Evolutionary conservation across 176 grass and related monocot species (phyloP).

Genomic region (Eleusine coracana): DNA sequence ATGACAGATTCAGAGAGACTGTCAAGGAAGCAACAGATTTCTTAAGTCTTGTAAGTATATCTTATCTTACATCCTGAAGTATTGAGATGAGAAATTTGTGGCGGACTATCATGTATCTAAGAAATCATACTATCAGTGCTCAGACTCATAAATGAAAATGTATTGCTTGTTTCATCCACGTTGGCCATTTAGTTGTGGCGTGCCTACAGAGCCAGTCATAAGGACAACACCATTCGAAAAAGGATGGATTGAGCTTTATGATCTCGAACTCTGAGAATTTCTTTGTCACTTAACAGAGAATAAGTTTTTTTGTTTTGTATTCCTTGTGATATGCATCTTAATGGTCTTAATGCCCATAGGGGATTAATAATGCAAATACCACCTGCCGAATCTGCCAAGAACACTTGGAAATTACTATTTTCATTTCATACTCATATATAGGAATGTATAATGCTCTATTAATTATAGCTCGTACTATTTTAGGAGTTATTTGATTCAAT

Average conservation of each 20-base stretch:
- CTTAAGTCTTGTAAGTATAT: slow-evolving; percentile 80
- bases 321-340: slow-evolving; percentile 13
- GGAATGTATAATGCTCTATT: background rate
- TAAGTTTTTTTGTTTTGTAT: slow-evolving; percentile 8
- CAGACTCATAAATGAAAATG: background rate
- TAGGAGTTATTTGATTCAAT: slow-evolving; percentile 15
- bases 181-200: background rate
- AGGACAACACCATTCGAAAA: background rate
- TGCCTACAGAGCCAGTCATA: slow-evolving; percentile 6
- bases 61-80: slow-evolving; percentile 30
- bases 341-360: slow-evolving; percentile 4
- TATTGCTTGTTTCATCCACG: background rate
- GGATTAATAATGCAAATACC: background rate
- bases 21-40: slow-evolving; percentile 96
- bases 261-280: slow-evolving; percentile 9
- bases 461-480: slow-evolving; percentile 4
- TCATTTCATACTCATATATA: slow-evolving; percentile 27
- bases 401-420: slow-evolving; percentile 23
- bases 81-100: slow-evolving; percentile 20
- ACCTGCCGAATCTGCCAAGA: slow-evolving; percentile 10
- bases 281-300: background rate
- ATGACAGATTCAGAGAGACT: slow-evolving; percentile 95
- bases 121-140: background rate
- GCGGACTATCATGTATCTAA: slow-evolving; percentile 10
- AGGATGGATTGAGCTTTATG: slow-evolving; percentile 18